Evolutionary conservation across 176 grass and related monocot genomes (phyloP).

Genomic region (Triticum timopheevii): DNA sequence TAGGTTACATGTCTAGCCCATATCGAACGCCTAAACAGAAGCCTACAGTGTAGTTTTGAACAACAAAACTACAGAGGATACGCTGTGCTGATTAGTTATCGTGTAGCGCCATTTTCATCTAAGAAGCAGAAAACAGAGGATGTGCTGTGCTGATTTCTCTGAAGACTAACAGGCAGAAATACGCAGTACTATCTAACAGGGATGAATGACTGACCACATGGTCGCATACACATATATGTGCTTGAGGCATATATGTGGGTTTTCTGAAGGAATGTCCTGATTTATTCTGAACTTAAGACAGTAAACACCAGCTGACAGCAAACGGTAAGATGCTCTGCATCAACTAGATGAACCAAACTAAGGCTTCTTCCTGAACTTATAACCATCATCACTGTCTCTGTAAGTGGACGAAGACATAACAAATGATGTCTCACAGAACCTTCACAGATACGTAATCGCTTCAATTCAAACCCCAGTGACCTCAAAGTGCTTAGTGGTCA

Average conservation of each 20-base stretch:
- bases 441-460: background rate
- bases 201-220: background rate
- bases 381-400: background rate
- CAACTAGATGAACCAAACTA: background rate
- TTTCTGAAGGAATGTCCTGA: background rate
- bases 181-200: background rate
- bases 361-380: background rate
- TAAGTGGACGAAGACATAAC: background rate
- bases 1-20: background rate
- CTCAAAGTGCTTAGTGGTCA: background rate
- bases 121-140: background rate
- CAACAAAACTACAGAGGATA: too few species aligned
- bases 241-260: background rate
- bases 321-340: background rate
- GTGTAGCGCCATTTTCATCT: background rate
- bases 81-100: background rate
- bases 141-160: background rate
- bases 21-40: background rate
- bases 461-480: background rate
- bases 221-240: background rate
- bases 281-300: background rate
- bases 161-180: background rate
- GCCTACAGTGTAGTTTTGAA: background rate
- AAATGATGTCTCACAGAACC: background rate
- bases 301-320: background rate